These are phyloP conservation scores for Rubus parviflorus DNA, from an alignment of 306 rosid genomes.

Conservation along the genomic window DNA sequence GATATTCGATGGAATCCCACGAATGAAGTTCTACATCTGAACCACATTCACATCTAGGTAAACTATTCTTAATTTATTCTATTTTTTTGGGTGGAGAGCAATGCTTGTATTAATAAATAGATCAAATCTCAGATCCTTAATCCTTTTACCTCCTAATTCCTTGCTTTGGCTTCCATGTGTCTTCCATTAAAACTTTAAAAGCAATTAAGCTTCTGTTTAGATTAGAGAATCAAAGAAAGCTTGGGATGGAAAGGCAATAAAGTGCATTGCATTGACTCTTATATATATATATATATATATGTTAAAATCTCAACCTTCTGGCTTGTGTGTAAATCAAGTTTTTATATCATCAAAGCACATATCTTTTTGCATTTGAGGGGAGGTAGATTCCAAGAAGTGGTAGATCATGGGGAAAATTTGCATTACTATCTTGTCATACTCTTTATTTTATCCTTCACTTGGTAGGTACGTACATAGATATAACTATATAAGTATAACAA, in stretches of 20 bases:
- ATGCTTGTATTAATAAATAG: neutral
- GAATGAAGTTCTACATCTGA: neutral
- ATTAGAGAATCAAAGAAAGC: neutral
- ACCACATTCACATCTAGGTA: constrained; percentile 5
- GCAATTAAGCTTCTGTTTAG: neutral
- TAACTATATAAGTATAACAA: neutral
- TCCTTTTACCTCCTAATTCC: neutral
- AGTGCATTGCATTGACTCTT: constrained; percentile 9
- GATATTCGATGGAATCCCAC: constrained; percentile 15
- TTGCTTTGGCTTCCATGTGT: constrained; percentile 10
- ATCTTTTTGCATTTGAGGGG: neutral
- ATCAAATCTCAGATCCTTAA: constrained; percentile 7
- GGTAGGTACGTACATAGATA: neutral
- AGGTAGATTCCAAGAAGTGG: neutral
- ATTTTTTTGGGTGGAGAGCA: constrained; percentile 1
- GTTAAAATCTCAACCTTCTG: neutral
- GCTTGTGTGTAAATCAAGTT: neutral
- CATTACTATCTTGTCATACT: neutral
- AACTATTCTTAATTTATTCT: neutral
- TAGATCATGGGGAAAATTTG: neutral
- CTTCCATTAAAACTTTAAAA: neutral
- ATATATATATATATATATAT: too few species aligned
- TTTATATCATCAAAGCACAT: constrained; percentile 6
- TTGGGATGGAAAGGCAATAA: neutral
- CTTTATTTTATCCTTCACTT: neutral